Percentiles rank a stretch among this genome's conserved stretches.
Conservation (phyloP, 345 rosid species). For the Populus simonii region DNA sequence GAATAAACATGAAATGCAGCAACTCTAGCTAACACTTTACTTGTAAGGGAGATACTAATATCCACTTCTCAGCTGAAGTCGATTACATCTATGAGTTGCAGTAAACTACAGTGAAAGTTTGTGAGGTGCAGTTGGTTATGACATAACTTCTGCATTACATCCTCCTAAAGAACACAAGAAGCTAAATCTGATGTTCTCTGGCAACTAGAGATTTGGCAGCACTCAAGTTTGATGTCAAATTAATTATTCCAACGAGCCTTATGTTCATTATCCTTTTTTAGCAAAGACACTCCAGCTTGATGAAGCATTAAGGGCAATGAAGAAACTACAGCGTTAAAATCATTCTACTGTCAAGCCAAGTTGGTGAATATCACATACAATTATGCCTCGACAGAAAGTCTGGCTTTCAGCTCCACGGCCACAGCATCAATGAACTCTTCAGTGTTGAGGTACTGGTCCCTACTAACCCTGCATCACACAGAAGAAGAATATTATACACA, state of each 20-base stretch:
- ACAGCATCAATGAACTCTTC: constrained; percentile 98
- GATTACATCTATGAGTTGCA: too few species aligned
- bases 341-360: neutral
- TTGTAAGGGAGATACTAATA: neutral
- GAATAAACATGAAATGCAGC: neutral
- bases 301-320: neutral
- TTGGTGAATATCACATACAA: neutral
- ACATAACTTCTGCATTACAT: too few species aligned
- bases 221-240: neutral
- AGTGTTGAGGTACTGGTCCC: constrained; percentile 78
- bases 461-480: constrained; percentile 49
- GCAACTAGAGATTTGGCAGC: neutral
- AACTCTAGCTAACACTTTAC: neutral
- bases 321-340: neutral
- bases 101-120: too few species aligned
- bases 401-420: constrained; percentile 63
- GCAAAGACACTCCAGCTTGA: neutral
- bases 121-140: neutral
- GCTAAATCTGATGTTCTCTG: neutral
- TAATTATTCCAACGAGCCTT: neutral
- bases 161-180: neutral
- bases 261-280: neutral
- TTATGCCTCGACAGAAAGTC: constrained; percentile 45
- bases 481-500: neutral
- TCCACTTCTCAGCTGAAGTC: too few species aligned